Base-by-base conservation (phyloP, 2,329 filamentous ascomycete species). In the Phaeoacremonium minimum region DNA sequence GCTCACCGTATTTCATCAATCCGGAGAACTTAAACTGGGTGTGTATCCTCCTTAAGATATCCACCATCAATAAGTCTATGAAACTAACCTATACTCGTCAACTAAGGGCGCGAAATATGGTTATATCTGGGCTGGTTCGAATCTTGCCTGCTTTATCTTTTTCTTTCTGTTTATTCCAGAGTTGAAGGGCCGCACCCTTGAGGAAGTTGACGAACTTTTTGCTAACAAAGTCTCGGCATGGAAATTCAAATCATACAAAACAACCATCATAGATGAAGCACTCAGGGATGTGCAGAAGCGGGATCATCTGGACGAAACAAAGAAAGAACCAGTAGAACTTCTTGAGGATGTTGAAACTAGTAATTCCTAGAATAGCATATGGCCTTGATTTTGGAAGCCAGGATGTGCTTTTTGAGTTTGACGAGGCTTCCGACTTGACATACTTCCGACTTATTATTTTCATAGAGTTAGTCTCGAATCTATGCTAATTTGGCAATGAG, bases 1-100 rank as follows among this genome's bases (percentile, higher is more conserved):
- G 63, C 16, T 61, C 63, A 11, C 66, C 66, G 1, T 69, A 69
- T 44, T 70, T 69, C 39, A 69, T 71, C 49, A 69, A 67, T 33
- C 63, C 64, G 0, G 46, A 48, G 5, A 44, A 56, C 4, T 45
- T 70, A 38, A 60, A 64, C 44, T 69, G 66, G 53, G 51, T 54
- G 28, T 35, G 47, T 45, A 6, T 9, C 22, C 22, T n/a, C 22
- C 22, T n/a, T n/a, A n/a, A n/a, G n/a, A n/a, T n/a, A n/a, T n/a
- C n/a, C n/a, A n/a, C n/a, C n/a, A n/a, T n/a, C n/a, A n/a, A n/a
- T n/a, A n/a, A n/a, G n/a, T n/a, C n/a, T n/a, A n/a, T n/a, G n/a
- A n/a, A n/a, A n/a, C n/a, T n/a, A n/a, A n/a, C n/a, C n/a, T n/a
- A n/a, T n/a, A n/a, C n/a, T n/a, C n/a, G n/a, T n/a, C n/a, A n/a